A percentile compares a stretch with the other conserved stretches of the same genome.
phyloP scores from a whole-genome alignment of 768 basidiomycete genomes.

The Exidia glandulosa region DNA sequence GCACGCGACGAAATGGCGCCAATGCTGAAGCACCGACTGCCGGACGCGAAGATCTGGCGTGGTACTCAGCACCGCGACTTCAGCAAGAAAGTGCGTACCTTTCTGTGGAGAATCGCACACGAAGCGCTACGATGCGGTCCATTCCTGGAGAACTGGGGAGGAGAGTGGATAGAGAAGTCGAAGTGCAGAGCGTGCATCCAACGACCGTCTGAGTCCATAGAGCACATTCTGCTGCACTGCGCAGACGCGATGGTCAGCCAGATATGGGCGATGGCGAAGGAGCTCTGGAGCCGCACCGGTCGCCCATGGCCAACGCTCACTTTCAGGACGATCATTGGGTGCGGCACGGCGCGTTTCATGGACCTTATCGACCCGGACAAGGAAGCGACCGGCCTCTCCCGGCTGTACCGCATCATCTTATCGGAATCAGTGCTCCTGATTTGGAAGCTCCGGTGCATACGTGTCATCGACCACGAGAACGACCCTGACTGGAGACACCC shows the following conservation, averaged over 20 bases:
- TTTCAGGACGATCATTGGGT: background rate
- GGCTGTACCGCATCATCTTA: background rate
- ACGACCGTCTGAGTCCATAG: background rate
- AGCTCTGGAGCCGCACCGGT: background rate
- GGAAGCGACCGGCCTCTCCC: background rate
- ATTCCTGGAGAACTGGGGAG: background rate
- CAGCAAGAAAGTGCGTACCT: too few relatives aligned
- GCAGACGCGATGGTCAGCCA: background rate
- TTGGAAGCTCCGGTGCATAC: background rate
- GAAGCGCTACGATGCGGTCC: background rate
- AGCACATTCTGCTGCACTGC: background rate
- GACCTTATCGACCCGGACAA: background rate
- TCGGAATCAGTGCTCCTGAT: background rate
- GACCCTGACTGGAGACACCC: background rate
- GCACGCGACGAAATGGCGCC: too few relatives aligned
- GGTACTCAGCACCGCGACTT: too few relatives aligned
- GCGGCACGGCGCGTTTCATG: background rate
- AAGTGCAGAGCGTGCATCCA: background rate
- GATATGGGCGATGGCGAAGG: background rate
- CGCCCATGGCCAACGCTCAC: background rate
- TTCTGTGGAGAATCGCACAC: too few relatives aligned
- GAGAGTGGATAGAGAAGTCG: too few relatives aligned
- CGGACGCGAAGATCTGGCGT: too few relatives aligned
- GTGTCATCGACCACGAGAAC: background rate
- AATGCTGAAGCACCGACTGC: too few relatives aligned